Evolutionary conservation across 805 yeast genomes (phyloP), one percentile per base, ranked within the genome.

Genomic region (Saccharomycopsis sp.): DNA sequence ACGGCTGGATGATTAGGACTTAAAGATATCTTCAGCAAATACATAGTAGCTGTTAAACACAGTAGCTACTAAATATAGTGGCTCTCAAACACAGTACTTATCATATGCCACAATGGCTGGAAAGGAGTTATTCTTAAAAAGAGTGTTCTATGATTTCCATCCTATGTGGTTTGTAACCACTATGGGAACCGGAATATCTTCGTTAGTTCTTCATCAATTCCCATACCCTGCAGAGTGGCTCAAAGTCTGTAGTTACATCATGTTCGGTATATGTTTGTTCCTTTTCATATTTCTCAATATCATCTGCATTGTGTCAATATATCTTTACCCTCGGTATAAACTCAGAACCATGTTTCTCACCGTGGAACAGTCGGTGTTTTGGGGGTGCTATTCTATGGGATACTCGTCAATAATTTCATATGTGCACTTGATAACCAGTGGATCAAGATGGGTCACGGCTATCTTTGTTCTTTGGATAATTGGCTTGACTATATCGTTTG

Each of bases 361-460:
- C 55, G 77, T 83, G 1, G 67, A 70, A 1, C 72, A 78, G 42
- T 80, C 84, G 52, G 83, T 84, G 1, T 89, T 84, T 65, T 73
- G 89, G 72, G 97, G 96, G 3, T 84, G 93, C 62, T 78, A 80
- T 58, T 85, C 89, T 17, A 91, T 91, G 97, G 97, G 91, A 0
- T 76, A 77, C 62, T 78, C 82, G 9, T 83, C 96, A 1, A 69
- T 90, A 67, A 81, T 79, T 72, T 69, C 86, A 25, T 76, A 76
- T 61, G 69, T 68, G 41, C 62, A 86, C 25, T 74, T 81, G 19
- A 75, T 75, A 47, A 56, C 63, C 20, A 63, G 65, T 52, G 61
- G 64, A 53, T 62, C 67, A 56, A 64, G 70, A 12, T 75, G 86
- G 78, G 72, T 78, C 49, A 72, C 80, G 3, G 77, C 80, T 15